phyloP scores from a whole-genome alignment of 169 alveolate genomes.

The Plasmodium inui region DNA sequence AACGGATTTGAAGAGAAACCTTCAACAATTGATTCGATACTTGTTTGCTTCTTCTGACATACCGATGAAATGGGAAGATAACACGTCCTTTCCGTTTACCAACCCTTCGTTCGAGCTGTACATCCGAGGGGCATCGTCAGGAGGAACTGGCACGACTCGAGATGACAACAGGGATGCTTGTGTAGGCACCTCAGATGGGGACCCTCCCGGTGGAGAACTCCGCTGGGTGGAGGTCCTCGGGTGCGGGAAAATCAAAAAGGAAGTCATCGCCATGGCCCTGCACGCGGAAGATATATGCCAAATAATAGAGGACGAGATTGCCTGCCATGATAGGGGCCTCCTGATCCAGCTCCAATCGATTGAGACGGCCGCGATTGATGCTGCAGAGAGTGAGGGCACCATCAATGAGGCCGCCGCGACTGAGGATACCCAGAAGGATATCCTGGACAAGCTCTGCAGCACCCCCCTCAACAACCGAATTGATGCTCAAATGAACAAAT shows the following conservation, averaged over 20 bases:
- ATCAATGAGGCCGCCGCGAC: not conserved
- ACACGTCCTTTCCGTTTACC: slow-evolving; percentile 93
- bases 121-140: slow-evolving; percentile 83
- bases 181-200: too few relatives aligned
- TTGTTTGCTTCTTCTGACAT: slow-evolving; percentile 83
- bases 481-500: slow-evolving; percentile 32
- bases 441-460: slow-evolving; percentile 31
- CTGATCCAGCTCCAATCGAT: not conserved
- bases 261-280: slow-evolving; percentile 84
- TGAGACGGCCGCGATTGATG: not conserved
- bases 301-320: slow-evolving; percentile 68
- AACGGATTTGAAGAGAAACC: slow-evolving; percentile 79
- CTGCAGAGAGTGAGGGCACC: not conserved
- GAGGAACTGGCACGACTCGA: slow-evolving; percentile 1
- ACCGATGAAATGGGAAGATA: slow-evolving; percentile 90
- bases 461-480: slow-evolving; percentile 15
- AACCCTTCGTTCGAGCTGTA: slow-evolving; percentile 93
- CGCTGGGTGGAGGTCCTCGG: slow-evolving; percentile 92
- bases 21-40: slow-evolving; percentile 86
- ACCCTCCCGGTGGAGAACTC: not conserved
- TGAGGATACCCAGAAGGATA: not conserved
- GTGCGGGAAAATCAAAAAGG: slow-evolving; percentile 91
- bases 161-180: not conserved
- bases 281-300: slow-evolving; percentile 40
- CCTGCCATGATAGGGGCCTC: slow-evolving; percentile 14